A percentile compares a stretch with the other conserved stretches of the same genome.
Evolutionary conservation across 805 yeast species (phyloP).

Genomic region (Hanseniaspora valbyensis): DNA sequence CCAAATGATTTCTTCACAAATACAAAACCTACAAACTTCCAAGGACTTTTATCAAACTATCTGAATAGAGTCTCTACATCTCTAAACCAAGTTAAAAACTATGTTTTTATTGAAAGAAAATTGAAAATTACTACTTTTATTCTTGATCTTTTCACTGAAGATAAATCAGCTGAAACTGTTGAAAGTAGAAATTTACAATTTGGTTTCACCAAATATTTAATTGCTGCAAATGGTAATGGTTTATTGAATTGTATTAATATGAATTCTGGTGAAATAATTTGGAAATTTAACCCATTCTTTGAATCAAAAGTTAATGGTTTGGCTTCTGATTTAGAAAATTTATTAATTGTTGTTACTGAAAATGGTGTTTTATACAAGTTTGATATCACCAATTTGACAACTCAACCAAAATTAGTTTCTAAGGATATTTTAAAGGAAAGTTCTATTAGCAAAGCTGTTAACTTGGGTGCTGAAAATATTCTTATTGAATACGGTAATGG

Average conservation of each 20-base stretch:
- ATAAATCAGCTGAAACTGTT: conserved; percentile 15
- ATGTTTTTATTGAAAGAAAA: conserved; percentile 17
- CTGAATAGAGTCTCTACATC: conserved; percentile 23
- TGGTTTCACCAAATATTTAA: conserved; percentile 37
- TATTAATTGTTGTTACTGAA: conserved; percentile 22
- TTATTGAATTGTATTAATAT: conserved; percentile 37
- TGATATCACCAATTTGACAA: conserved; percentile 13
- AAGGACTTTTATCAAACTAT: conserved; percentile 23
- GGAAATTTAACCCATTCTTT: conserved; percentile 30
- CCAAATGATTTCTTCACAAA: conserved; percentile 19
- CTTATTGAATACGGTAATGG: conserved; percentile 20
- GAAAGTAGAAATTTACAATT: conserved; percentile 28
- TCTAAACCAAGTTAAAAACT: conserved; percentile 19
- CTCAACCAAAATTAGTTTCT: neutral
- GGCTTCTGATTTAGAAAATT: conserved; percentile 19
- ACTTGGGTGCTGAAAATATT: conserved; percentile 16
- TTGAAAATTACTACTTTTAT: conserved; percentile 17
- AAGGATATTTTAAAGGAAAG: neutral
- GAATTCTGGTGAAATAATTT: conserved; percentile 31
- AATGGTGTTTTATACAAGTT: conserved; percentile 26
- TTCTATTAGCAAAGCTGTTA: neutral
- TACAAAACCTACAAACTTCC: conserved; percentile 6
- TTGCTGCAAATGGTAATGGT: conserved; percentile 34
- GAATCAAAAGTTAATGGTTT: conserved; percentile 19
- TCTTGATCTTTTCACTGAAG: conserved; percentile 18